Evolutionary conservation across 2,329 filamentous ascomycete species (phyloP).

Genomic region (Lasiodiplodia gonubiensis): DNA sequence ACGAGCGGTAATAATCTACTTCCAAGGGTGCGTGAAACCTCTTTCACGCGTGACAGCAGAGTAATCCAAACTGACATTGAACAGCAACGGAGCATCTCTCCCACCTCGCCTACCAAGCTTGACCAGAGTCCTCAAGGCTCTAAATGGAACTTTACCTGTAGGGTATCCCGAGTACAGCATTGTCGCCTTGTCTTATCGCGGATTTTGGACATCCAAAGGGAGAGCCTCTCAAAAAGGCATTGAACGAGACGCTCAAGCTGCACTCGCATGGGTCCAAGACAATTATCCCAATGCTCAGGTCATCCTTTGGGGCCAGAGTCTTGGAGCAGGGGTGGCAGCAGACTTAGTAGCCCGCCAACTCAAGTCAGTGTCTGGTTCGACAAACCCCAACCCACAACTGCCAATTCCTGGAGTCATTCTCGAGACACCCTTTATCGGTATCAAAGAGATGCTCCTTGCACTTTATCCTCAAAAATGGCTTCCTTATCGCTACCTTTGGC

Average conservation of each 20-base stretch:
- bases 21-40: conserved; percentile 49
- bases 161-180: conserved; percentile 41
- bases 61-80: conserved; percentile 1
- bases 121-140: conserved; percentile 50
- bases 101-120: conserved; percentile 55
- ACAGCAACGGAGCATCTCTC: conserved; percentile 52
- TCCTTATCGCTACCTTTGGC: conserved; percentile 76
- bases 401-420: conserved; percentile 63
- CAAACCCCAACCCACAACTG: neutral
- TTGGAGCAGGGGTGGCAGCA: conserved; percentile 74
- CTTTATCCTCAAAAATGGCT: conserved; percentile 82
- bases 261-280: conserved; percentile 65
- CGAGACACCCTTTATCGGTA: conserved; percentile 77
- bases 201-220: conserved; percentile 79
- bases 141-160: conserved; percentile 13
- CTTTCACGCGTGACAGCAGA: neutral
- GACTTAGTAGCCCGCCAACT: conserved; percentile 41
- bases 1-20: conserved; percentile 53
- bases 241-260: conserved; percentile 69
- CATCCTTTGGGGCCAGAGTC: conserved; percentile 77
- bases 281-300: conserved; percentile 52
- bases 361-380: neutral
- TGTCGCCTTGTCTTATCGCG: conserved; percentile 65
- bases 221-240: conserved; percentile 73
- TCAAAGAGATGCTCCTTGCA: conserved; percentile 71